A percentile compares a stretch with the other conserved stretches of the same genome.
Evolutionary conservation across 768 basidiomycete genomes (phyloP).

Genomic region (Cystobasidium tubakii): DNA sequence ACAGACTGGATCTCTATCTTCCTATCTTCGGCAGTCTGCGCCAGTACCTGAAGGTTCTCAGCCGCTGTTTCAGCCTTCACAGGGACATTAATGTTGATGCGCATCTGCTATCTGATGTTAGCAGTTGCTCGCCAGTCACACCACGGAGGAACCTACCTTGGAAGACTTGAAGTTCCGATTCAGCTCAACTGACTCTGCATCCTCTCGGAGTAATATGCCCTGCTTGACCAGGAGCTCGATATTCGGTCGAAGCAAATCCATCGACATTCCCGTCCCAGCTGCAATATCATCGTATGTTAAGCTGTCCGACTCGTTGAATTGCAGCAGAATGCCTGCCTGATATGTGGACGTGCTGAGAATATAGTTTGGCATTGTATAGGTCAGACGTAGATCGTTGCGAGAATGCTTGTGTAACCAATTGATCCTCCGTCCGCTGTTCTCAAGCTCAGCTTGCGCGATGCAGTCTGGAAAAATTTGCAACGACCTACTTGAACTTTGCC

Average conservation of each 20-base stretch:
- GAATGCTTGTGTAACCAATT: constrained; percentile 98
- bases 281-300: constrained; percentile 73
- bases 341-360: constrained; percentile 90
- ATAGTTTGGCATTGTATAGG: constrained; percentile 89
- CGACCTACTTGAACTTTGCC: constrained; percentile 58
- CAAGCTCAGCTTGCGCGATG: too few species aligned
- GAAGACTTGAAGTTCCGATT: constrained; percentile 57
- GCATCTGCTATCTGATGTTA: not conserved
- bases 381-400: constrained; percentile 90
- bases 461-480: too few species aligned
- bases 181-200: constrained; percentile 78
- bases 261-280: constrained; percentile 65
- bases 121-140: not conserved
- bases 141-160: constrained; percentile 42
- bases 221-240: constrained; percentile 69
- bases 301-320: constrained; percentile 81
- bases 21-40: constrained; percentile 91
- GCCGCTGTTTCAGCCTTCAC: constrained; percentile 92
- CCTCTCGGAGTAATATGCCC: constrained; percentile 83
- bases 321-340: constrained; percentile 88
- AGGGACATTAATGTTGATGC: constrained; percentile 55
- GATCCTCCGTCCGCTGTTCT: constrained; percentile 77
- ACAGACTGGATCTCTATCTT: constrained; percentile 78
- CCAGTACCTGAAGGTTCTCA: constrained; percentile 78
- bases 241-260: constrained; percentile 67